Evolutionary conservation across 805 yeast species (phyloP).

Genomic region (Kluyveromyces lactis): DNA sequence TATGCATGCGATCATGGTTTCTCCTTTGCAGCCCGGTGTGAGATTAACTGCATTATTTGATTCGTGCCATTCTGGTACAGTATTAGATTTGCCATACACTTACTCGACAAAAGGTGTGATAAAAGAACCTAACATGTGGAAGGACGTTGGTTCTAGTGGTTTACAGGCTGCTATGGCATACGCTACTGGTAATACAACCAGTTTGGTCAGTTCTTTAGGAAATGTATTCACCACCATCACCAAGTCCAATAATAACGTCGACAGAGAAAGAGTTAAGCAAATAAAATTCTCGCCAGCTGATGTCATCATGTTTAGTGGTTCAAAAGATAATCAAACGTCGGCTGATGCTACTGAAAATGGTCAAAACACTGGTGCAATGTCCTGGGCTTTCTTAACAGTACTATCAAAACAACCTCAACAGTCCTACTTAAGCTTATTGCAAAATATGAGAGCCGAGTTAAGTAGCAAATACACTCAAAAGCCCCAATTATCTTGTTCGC

Average conservation of each 20-base stretch:
- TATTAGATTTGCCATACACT: conserved; percentile 66
- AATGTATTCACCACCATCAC: conserved; percentile 37
- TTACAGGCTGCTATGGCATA: conserved; percentile 52
- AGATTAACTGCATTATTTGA: conserved; percentile 75
- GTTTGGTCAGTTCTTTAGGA: conserved; percentile 36
- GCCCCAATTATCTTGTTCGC: conserved; percentile 75
- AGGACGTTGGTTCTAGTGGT: conserved; percentile 65
- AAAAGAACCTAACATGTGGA: conserved; percentile 72
- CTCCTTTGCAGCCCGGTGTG: conserved; percentile 61
- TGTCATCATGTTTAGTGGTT: conserved; percentile 68
- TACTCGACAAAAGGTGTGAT: conserved; percentile 79
- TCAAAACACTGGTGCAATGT: conserved; percentile 74
- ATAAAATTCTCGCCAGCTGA: conserved; percentile 69
- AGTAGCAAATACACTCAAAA: conserved; percentile 64
- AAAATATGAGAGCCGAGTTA: conserved; percentile 60
- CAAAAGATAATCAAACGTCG: conserved; percentile 75
- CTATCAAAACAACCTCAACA: conserved; percentile 54
- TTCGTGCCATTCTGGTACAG: conserved; percentile 83
- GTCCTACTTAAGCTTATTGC: conserved; percentile 58
- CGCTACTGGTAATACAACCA: conserved; percentile 45
- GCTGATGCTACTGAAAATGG: conserved; percentile 77
- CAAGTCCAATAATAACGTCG: conserved; percentile 31
- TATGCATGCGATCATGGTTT: conserved; percentile 64
- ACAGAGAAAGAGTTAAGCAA: conserved; percentile 38
- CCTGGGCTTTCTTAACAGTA: conserved; percentile 66